Evolutionary conservation across 257 asterid species (phyloP), one percentile per base, ranked within the genome.

Genomic region (Solanum clarkiae): DNA sequence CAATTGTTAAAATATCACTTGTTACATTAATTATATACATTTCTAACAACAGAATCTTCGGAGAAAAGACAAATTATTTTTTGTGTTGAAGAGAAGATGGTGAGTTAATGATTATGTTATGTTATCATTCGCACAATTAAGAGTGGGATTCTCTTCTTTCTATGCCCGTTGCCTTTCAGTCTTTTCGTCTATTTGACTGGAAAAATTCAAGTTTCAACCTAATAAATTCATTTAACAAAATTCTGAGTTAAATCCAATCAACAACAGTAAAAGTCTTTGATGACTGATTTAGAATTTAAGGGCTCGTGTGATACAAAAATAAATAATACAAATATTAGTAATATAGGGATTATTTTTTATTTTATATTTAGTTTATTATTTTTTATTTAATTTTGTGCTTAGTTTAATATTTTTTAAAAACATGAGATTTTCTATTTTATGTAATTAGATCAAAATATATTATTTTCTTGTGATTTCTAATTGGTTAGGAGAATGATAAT

Each of bases 141-240:
- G 77, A 84, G 88, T 87, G 87, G 88, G 86, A 86, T 84, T 87
- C 87, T 66, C 90, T 80, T 45, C 87, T 90, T 87, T 89, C 89
- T 77, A 84, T 85, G 91, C 80, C 22, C 57, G 51, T 8, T 68
- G 55, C 63, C 81, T 65, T 75, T 75, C 6, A 40, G 75, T 15
- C 56, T 82, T 72, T 54, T 42, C 10, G 40, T 51, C 22, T 22
- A 11, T 56, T 84, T 84, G 47, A 29, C 82, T 1, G 62, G 5
- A 17, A 79, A 79, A 5, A 5, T 2, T 77, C 82, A 26, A 12
- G 2, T 9, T 2, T 77, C 82, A 26, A 12, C 3, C 62, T 51
- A 49, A 47, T 14, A 49, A 47, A 24, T 45, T 75, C 9, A 47
- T 75, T 45, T n/a, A 3, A 1, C 42, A 13, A 74, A 72, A 9